These are phyloP conservation scores for Taxillus chinensis DNA, from an alignment of 164 flowering plant genomes.

Conservation along the genomic window DNA sequence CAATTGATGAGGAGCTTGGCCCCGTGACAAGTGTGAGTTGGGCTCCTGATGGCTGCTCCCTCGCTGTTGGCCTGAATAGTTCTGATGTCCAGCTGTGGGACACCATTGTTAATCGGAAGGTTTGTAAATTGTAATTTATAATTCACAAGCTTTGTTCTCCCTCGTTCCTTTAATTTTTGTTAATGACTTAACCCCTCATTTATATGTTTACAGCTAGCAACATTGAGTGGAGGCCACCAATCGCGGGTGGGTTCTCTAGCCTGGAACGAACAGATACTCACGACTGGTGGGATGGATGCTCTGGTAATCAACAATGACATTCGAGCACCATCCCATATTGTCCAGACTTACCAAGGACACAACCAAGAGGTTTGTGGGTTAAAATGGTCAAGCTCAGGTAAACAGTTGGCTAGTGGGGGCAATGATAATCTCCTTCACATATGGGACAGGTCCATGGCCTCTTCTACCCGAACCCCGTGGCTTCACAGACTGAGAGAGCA, in stretches of 20 bases:
- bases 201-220: slow-evolving; percentile 20
- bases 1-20: slow-evolving; percentile 33
- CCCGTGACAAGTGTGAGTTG: slow-evolving; percentile 45
- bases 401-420: slow-evolving; percentile 61
- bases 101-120: slow-evolving; percentile 25
- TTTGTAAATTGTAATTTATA: not conserved
- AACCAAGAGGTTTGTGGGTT: not conserved
- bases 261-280: slow-evolving; percentile 55
- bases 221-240: slow-evolving; percentile 38
- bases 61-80: slow-evolving; percentile 48
- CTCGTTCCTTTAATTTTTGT: not conserved
- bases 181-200: not conserved
- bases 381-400: slow-evolving; percentile 50
- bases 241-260: slow-evolving; percentile 47
- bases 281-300: slow-evolving; percentile 55
- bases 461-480: slow-evolving; percentile 40
- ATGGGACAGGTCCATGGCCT: slow-evolving; percentile 41
- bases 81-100: slow-evolving; percentile 60
- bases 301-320: slow-evolving; percentile 52
- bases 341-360: slow-evolving; percentile 48
- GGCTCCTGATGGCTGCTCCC: slow-evolving; percentile 61
- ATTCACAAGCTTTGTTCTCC: no score
- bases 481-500: slow-evolving; percentile 59
- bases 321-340: slow-evolving; percentile 37
- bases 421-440: slow-evolving; percentile 56